Evolutionary conservation across 73 alveolate genomes (phyloP), one percentile per base, ranked within the genome.

Genomic region (Vitrella brassicaformis): DNA sequence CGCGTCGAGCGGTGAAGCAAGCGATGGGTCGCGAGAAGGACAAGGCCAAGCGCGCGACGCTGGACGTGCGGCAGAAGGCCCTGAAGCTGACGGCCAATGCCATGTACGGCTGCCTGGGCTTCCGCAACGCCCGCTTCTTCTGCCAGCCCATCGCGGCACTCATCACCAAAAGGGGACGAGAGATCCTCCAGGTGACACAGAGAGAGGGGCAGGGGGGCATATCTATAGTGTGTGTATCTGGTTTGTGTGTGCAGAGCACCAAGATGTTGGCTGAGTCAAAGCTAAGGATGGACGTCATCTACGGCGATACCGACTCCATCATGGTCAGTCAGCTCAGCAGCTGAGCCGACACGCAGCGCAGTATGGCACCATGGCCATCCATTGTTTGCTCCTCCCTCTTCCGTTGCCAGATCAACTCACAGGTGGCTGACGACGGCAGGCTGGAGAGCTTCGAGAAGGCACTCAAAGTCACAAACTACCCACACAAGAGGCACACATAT

Each of bases 101-200:
- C 30, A 90, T 97, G 92, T 96, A 97, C 84, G 99, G 99, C 27
- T 95, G 98, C 87, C 86, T 97, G 78, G 99, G 99, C 46, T 97
- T 95, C 79, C 87, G 90, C 74, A 86, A 91, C 75, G 90, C 98
- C 70, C 89, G 99, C 56, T 97, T 97, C 90, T 90, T 91, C 82
- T 14, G 45, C 31, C 84, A 87, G 81, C 98, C 98, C 30, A 91
- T 97, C 39, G 99, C 99, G 18, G 97, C 99, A 8, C 88, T 97
- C 46, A 95, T 97, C 76, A 97, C 99, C 1, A 77, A 84, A 71
- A 91, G 90, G 31, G 99, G 99, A 22, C 91, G 99, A 89, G 87
- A 92, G 66, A 94, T 96, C 31, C 87, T 97, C 70, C 82, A 75
- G 47, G 31, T 47, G 39, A 75, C 82, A n/a, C n/a, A n/a, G n/a